Percentiles rank a stretch among this genome's conserved stretches.
Evolutionary conservation across 2,329 filamentous ascomycete genomes (phyloP).

Genomic region (Aspergillus pseudoglaucus): DNA sequence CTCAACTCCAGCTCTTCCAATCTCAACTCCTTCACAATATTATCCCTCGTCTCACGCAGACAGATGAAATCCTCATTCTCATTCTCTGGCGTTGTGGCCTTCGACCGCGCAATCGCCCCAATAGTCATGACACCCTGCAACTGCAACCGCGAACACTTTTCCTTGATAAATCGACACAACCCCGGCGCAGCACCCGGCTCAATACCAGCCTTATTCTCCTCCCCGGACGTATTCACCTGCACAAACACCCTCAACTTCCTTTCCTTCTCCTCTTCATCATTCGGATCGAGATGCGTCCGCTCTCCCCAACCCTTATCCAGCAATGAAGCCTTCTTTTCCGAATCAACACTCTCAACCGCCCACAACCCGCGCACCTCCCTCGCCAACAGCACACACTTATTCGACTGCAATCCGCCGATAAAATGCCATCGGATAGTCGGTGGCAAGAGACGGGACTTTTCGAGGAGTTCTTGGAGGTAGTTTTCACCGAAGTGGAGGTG

Average conservation of each 20-base stretch:
- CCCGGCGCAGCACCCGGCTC: slow-evolving; percentile 56
- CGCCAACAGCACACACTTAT: slow-evolving; percentile 83
- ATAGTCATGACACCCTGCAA: slow-evolving; percentile 94
- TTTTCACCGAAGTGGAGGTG: slow-evolving; percentile 92
- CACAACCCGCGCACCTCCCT: slow-evolving; percentile 79
- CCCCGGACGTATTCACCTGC: slow-evolving; percentile 92
- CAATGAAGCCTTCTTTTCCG: slow-evolving; percentile 74
- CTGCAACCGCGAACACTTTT: slow-evolving; percentile 65
- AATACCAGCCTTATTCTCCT: slow-evolving; percentile 77
- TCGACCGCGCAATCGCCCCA: slow-evolving; percentile 81
- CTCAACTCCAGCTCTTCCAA: slow-evolving; percentile 66
- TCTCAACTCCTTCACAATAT: slow-evolving; percentile 58
- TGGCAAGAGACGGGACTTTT: slow-evolving; percentile 78
- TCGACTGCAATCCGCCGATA: slow-evolving; percentile 88
- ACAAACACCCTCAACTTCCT: slow-evolving; percentile 66
- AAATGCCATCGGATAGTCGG: slow-evolving; percentile 81
- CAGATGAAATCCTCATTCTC: slow-evolving; percentile 85
- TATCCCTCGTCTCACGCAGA: slow-evolving; percentile 63
- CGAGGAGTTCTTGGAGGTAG: slow-evolving; percentile 81
- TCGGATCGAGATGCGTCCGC: too few relatives aligned
- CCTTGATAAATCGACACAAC: slow-evolving; percentile 64
- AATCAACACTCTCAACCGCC: slow-evolving; percentile 87
- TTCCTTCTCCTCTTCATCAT: slow-evolving; percentile 13
- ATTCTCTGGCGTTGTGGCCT: slow-evolving; percentile 63
- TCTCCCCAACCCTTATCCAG: slow-evolving; percentile 70